Evolutionary conservation across 2,329 filamentous ascomycete genomes (phyloP).

Genomic region (Penicillium brevicompactum): DNA sequence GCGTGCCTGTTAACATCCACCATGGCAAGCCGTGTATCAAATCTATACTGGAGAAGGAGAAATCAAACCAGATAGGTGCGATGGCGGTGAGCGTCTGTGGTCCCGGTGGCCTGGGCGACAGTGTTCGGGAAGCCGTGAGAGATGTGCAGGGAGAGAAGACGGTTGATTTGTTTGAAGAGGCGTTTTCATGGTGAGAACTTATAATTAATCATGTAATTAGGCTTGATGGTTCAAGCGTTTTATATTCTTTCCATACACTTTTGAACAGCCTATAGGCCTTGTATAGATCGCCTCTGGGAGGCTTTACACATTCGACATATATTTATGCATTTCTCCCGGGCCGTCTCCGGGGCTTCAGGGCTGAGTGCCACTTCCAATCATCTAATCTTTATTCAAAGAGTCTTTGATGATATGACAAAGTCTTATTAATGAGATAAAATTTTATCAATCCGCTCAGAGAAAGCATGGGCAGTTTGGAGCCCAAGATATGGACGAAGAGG

Average conservation of each 20-base stretch:
- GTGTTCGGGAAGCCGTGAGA: conserved; percentile 36
- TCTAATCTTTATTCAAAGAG: neutral
- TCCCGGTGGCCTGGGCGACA: conserved; percentile 40
- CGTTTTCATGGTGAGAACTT: conserved; percentile 37
- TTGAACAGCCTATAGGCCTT: neutral
- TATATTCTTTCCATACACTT: neutral
- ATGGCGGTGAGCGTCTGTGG: conserved; percentile 43
- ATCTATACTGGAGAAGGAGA: conserved; percentile 28
- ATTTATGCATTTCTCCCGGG: neutral
- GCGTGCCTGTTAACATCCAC: conserved; percentile 27
- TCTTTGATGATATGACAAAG: too few species aligned
- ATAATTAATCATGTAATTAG: neutral
- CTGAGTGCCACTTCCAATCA: neutral
- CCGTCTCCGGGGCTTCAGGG: neutral
- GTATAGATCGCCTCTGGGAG: conserved; percentile 3
- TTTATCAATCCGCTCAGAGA: too few species aligned
- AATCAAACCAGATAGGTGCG: conserved; percentile 33
- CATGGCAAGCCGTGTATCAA: conserved; percentile 32
- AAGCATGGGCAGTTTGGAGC: neutral
- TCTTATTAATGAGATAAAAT: too few species aligned
- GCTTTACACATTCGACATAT: neutral
- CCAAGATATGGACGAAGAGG: neutral
- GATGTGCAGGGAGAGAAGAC: conserved; percentile 30
- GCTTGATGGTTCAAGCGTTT: neutral
- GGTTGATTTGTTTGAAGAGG: conserved; percentile 40